Base-by-base conservation (phyloP, 2,329 filamentous ascomycete species). In the Bipolaris zeicola region DNA sequence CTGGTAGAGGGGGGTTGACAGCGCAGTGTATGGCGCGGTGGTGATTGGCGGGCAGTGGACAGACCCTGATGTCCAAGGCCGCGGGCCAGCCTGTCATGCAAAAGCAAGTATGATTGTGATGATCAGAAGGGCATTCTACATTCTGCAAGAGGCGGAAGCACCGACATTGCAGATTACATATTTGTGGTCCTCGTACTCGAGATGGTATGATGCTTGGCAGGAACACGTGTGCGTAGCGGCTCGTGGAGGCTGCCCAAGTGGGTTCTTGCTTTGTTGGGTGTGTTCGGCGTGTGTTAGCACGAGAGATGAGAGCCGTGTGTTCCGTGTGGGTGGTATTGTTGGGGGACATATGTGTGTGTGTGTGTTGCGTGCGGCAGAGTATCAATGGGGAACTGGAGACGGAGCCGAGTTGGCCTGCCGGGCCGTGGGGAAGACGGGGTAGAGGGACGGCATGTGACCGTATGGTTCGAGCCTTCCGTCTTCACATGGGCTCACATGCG, bases 31-130 rank as follows among this genome's bases (percentile, higher is more conserved):
- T 42, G 44, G 28, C 10, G 13, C 28, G 28, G 39, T 33, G 41
- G 22, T 39, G 39, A 56, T 56, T 56, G 53, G 53, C 37, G 36
- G 53, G 34, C 33, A 8, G 41, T 39, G 42, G 22, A 47, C 6
- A 5, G 48, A 56, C 53, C 42, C 48, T 52, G 42, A n/a, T 20
- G 48, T 42, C 26, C 28, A 31, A 33, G 28, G 53, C 36, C 18
- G 36, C 50, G 48, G 28, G 33, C 31, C 37, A 10, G 10, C 18
- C 18, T 51, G 33, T 34, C 14, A n/a, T 38, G 14, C 37, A 52
- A 52, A 56, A 52, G 49, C 47, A 43, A 50, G 26, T 33, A 36
- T 54, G 38, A 41, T 24, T 55, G 36, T 42, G 53, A 56, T 52
- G 41, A 52, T 56, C 48, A 46, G 45, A 42, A 52, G 41, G 53